Conservation (phyloP, 192 early-diverging fungal genomes). For the Funneliformis geosporum region DNA sequence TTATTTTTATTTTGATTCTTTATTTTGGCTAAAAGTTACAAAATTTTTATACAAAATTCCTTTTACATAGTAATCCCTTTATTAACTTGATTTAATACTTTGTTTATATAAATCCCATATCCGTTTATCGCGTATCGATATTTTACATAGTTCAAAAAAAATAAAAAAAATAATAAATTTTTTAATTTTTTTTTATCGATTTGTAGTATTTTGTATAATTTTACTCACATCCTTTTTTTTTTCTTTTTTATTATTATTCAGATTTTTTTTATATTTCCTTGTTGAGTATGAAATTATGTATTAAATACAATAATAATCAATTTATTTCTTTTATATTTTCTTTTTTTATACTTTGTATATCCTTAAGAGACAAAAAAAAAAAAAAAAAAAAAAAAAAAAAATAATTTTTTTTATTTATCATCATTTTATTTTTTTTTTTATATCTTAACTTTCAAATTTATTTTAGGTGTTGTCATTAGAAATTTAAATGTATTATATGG, state of each 20-base stretch:
- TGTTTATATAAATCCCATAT: neutral
- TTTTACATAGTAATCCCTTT: too few relatives aligned
- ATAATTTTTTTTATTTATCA: too few relatives aligned
- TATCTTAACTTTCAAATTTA: too few relatives aligned
- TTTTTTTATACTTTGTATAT: neutral
- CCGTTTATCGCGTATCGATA: neutral
- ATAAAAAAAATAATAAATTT: neutral
- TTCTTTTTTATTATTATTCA: neutral
- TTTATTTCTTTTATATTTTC: neutral
- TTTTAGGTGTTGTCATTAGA: too few relatives aligned
- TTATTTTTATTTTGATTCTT: neutral
- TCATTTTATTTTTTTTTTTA: too few relatives aligned
- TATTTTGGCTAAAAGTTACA: neutral
- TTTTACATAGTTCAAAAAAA: neutral
- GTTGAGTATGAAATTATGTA: neutral
- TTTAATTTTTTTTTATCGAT: neutral
- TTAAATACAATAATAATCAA: neutral
- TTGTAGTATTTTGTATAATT: neutral
- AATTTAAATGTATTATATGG: too few relatives aligned
- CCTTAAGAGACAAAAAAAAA: too few relatives aligned
- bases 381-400: too few relatives aligned
- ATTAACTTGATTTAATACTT: neutral
- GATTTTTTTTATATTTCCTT: too few relatives aligned
- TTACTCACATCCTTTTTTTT: too few relatives aligned
- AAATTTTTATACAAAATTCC: neutral